phyloP scores from a whole-genome alignment of 371 early-diverging fungal genomes.

The Mucor plumbeus region DNA sequence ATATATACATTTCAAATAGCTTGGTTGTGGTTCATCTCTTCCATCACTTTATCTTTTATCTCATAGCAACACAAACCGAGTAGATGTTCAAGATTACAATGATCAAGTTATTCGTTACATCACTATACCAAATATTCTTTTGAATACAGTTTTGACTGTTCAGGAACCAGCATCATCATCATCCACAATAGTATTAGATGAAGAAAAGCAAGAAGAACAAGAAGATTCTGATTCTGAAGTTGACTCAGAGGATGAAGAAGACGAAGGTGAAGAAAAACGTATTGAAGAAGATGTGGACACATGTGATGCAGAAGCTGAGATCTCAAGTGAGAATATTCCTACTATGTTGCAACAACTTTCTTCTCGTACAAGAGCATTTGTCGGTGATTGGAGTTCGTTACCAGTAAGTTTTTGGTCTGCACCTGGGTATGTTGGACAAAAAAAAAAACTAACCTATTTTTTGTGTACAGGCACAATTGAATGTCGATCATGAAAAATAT shows the following conservation, averaged over 20 bases:
- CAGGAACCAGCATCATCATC: constrained; percentile 24
- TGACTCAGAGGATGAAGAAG: constrained; percentile 60
- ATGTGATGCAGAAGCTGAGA: constrained; percentile 59
- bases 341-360: constrained; percentile 46
- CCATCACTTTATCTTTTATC: constrained; percentile 81
- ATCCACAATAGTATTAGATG: background rate
- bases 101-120: constrained; percentile 84
- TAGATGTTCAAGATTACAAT: constrained; percentile 94
- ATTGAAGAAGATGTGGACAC: constrained; percentile 49
- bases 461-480: constrained; percentile 28
- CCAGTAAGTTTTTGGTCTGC: constrained; percentile 31
- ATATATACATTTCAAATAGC: constrained; percentile 41
- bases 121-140: constrained; percentile 88
- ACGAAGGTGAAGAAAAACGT: constrained; percentile 56
- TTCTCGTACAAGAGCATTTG: constrained; percentile 61
- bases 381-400: constrained; percentile 76
- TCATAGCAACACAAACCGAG: constrained; percentile 51
- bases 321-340: constrained; percentile 42
- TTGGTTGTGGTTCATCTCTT: constrained; percentile 92
- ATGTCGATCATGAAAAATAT: constrained; percentile 61
- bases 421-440: background rate
- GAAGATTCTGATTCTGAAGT: constrained; percentile 28
- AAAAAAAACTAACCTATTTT: background rate
- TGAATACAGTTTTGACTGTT: constrained; percentile 68
- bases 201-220: constrained; percentile 33